Evolutionary conservation across 108 stramenopile genomes (phyloP).

Genomic region (Skeletonema menzelii): DNA sequence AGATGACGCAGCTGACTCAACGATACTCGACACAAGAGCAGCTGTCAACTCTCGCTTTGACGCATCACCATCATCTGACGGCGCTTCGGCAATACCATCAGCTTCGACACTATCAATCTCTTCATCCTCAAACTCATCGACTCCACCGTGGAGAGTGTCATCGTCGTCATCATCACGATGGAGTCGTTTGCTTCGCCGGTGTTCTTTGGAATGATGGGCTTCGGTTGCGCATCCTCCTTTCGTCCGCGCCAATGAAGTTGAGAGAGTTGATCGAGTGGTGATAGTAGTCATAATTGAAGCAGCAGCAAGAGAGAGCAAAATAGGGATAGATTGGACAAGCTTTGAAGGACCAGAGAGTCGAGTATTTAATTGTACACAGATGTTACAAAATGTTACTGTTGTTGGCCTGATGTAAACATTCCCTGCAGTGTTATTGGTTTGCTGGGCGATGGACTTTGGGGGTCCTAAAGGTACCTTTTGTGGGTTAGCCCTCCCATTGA

Average conservation of each 20-base stretch:
- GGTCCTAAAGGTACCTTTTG: neutral
- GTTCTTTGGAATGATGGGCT: slow-evolving; percentile 1
- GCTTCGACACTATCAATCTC: slow-evolving; percentile 67
- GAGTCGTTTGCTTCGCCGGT: neutral
- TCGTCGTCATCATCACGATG: neutral
- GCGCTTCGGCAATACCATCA: slow-evolving; percentile 27
- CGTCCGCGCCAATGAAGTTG: slow-evolving; percentile 39
- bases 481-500: too few relatives aligned
- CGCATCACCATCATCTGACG: slow-evolving; percentile 29
- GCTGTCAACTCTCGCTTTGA: slow-evolving; percentile 55
- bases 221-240: slow-evolving; percentile 38
- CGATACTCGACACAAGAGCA: slow-evolving; percentile 68
- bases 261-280: slow-evolving; percentile 19
- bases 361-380: neutral
- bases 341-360: neutral
- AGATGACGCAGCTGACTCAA: slow-evolving; percentile 26
- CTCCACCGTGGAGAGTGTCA: neutral
- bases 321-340: neutral
- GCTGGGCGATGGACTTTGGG: neutral
- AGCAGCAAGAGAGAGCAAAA: neutral
- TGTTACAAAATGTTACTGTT: neutral
- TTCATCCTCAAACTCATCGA: slow-evolving; percentile 53
- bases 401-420: neutral
- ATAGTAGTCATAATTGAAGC: slow-evolving; percentile 28
- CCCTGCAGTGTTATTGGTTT: neutral